Base-by-base conservation (phyloP, 768 basidiomycete genomes). In the Tylopilus plumbeoviolaceoides region DNA sequence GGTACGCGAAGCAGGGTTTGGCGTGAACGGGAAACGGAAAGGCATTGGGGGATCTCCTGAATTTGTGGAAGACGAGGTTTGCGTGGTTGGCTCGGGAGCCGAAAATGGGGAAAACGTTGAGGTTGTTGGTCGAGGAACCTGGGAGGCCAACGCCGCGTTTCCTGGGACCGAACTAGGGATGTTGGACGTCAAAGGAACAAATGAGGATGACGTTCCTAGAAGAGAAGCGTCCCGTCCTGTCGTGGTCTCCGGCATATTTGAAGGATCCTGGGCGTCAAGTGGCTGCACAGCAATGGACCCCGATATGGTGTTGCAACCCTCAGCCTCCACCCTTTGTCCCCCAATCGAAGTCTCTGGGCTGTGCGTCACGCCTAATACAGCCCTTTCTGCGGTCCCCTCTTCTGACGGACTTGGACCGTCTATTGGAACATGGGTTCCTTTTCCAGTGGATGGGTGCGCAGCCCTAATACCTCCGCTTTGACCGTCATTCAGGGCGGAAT, bases 1-100 rank as follows among this genome's bases (percentile, higher is more conserved):
- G 4, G 70, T 68, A 17, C 70, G 68, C 15, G 69, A 62, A 43
- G 70, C 57, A 27, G 72, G 69, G 35, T 66, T 68, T 12, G 65
- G 47, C 4, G 58, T 51, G 25, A 68, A 61, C 1, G 67, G 67
- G 12, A 70, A 51, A 47, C 58, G 67, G 47, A 68, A 69, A 49
- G 67, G 67, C 67, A 68, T 68, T 5, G 64, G 33, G 1, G 65
- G 45, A 27, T 66, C 62, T 46, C 46, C 44, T 23, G 39, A n/a
- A 21, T 23, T 43, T 55, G 47, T 17, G 46, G 54, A 33, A 44
- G 57, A 28, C 31, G 50, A 6, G 44, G 23, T 39, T 18, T 41
- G 38, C 31, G 46, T 14, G 25, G 23, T 15, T 42, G 51, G 31
- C 27, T 48, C 55, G 11, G 49, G 40, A 31, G 36, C 41, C 17